Percentiles rank a stretch among this genome's conserved stretches.
Conservation (phyloP, 441 rosid species). For the Populus hybrid region DNA sequence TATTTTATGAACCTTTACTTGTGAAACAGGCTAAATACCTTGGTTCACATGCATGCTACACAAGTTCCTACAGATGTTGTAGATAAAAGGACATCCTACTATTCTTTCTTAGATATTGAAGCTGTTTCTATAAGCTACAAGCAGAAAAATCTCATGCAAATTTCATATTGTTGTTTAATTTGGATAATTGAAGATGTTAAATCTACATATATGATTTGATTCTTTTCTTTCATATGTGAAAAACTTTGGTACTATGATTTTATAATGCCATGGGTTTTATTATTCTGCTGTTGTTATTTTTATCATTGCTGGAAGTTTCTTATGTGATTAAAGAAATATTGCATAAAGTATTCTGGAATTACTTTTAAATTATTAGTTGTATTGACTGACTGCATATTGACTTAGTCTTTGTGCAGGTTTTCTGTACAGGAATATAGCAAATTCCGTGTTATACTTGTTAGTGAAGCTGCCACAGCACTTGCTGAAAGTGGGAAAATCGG, state of each 20-base stretch:
- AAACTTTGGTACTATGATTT: neutral
- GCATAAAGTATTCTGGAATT: neutral
- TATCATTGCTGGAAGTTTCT: neutral
- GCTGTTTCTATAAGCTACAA: neutral
- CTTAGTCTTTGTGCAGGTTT: conserved; percentile 62
- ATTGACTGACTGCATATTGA: conserved; percentile 42
- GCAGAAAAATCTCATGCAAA: neutral
- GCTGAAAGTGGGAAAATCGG: conserved; percentile 97
- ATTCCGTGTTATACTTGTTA: conserved; percentile 68
- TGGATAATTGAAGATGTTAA: neutral
- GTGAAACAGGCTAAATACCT: neutral
- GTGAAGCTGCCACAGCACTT: conserved; percentile 69
- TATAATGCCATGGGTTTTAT: neutral
- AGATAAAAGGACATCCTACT: neutral
- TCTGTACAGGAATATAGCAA: conserved; percentile 83
- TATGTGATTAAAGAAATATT: neutral
- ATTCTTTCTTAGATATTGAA: neutral
- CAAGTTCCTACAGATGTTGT: neutral
- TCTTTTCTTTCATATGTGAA: neutral
- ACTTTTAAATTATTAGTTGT: neutral
- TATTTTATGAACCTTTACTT: neutral
- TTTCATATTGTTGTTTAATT: neutral
- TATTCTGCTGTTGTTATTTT: neutral
- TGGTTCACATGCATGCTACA: neutral
- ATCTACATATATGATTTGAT: neutral